Evolutionary conservation across 768 basidiomycete genomes (phyloP).

Genomic region (Suillus weaverae): DNA sequence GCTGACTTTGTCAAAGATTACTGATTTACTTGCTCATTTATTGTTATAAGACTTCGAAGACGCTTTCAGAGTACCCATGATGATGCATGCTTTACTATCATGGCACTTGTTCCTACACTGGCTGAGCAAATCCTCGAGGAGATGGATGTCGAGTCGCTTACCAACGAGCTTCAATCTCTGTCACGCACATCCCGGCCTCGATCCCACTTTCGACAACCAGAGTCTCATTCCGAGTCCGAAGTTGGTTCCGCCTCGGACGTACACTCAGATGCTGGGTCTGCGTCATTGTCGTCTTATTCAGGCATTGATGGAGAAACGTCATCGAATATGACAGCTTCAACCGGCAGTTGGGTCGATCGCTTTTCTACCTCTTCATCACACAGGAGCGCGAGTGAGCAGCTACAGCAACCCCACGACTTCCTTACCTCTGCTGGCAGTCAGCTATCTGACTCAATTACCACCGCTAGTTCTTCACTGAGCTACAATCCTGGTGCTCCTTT

Average conservation of each 20-base stretch:
- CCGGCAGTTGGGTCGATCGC: slow-evolving; percentile 46
- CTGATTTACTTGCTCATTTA: slow-evolving; percentile 8
- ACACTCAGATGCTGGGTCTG: slow-evolving; percentile 45
- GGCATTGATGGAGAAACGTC: slow-evolving; percentile 39
- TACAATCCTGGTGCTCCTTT: slow-evolving; percentile 1
- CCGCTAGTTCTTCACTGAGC: slow-evolving; percentile 37
- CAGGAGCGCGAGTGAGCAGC: background rate
- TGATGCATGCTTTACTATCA: slow-evolving; percentile 73
- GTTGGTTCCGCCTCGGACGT: slow-evolving; percentile 39
- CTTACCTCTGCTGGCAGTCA: slow-evolving; percentile 15
- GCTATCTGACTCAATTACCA: slow-evolving; percentile 45
- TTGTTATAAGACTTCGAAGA: slow-evolving; percentile 54
- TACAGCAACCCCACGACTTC: slow-evolving; percentile 15
- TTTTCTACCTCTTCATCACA: slow-evolving; percentile 23
- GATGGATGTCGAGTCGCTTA: slow-evolving; percentile 77
- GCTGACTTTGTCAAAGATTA: slow-evolving; percentile 5
- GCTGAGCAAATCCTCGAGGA: slow-evolving; percentile 62
- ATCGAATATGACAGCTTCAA: slow-evolving; percentile 33
- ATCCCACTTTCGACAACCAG: slow-evolving; percentile 13
- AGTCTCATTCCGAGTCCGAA: slow-evolving; percentile 37
- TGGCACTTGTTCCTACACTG: slow-evolving; percentile 68
- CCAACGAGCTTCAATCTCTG: slow-evolving; percentile 50
- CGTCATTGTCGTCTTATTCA: slow-evolving; percentile 41
- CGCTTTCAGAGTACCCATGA: slow-evolving; percentile 78
- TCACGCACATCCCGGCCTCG: slow-evolving; percentile 36